Evolutionary conservation across 2,329 filamentous ascomycete species (phyloP).

Genomic region (Cladosporium sp.): DNA sequence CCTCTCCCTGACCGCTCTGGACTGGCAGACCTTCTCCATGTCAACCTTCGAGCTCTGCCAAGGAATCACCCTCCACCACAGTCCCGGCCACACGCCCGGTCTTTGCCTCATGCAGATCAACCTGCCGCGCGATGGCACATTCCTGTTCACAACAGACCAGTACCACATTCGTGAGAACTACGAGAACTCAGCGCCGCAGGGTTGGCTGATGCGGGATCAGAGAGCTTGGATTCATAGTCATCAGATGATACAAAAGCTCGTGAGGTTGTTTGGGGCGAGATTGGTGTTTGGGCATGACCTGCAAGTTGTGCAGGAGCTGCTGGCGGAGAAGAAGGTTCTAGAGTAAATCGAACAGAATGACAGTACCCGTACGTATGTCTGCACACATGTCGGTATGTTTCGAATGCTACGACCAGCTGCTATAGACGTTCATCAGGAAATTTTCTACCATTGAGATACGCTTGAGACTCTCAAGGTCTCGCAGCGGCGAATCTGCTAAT

Average conservation of each 20-base stretch:
- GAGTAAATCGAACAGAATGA: no score
- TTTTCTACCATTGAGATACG: no score
- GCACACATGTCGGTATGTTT: no score
- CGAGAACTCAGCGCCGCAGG: slow-evolving; percentile 32
- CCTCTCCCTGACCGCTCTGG: not conserved
- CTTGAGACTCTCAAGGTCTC: no score
- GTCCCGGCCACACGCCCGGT: slow-evolving; percentile 36
- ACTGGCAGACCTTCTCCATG: slow-evolving; percentile 33
- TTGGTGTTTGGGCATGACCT: slow-evolving; percentile 23
- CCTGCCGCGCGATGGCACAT: slow-evolving; percentile 31
- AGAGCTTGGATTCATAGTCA: slow-evolving; percentile 30
- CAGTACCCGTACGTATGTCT: not conserved
- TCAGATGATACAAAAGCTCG: slow-evolving; percentile 23
- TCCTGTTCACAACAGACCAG: slow-evolving; percentile 36
- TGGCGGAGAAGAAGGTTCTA: not conserved
- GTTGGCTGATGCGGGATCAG: slow-evolving; percentile 36
- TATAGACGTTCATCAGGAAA: no score
- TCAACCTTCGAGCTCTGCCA: slow-evolving; percentile 31
- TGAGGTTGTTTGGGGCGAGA: slow-evolving; percentile 21
- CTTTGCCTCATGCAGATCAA: slow-evolving; percentile 36
- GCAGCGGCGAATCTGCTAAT: no score
- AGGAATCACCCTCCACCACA: slow-evolving; percentile 32
- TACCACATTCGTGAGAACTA: slow-evolving; percentile 37
- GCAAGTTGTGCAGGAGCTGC: slow-evolving; percentile 12
- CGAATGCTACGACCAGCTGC: no score